Evolutionary conservation across 805 yeast species (phyloP), one percentile per base, ranked within the genome.

Genomic region (Wickerhamomyces alni): DNA sequence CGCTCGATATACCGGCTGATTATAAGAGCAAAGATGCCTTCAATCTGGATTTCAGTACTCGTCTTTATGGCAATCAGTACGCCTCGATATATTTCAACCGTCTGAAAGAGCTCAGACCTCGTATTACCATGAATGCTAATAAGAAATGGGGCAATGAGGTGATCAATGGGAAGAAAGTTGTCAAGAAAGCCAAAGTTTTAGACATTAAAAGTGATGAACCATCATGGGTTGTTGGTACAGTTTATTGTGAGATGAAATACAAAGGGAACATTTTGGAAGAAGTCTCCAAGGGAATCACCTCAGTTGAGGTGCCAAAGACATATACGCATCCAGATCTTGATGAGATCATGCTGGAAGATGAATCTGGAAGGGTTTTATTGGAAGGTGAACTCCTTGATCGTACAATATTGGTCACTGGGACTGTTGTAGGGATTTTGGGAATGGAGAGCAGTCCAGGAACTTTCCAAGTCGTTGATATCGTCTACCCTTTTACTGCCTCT

Each of bases 221-320:
- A 16, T 74, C 86, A 45, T 93, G 91, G 91, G 79, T 87, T 11
- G 70, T 82, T 19, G 99, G 99, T 3, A 87, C 97, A 0, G 70
- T 89, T 0, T 87, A 82, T 53, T 74, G 86, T 51, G 96, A 89
- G 44, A 72, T 87, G 80, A 79, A 78, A 53, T 77, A 77, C 54
- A 93, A 93, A 55, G 88, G 96, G 5, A 83, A 89, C 57, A 80
- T 93, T 37, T 62, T 93, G 40, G 75, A 77, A 32, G 98, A 93
- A 45, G 88, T 91, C 8, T 77, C 83, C 25, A 72, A 72, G 38
- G 72, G 67, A 35, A 57, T 62, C 11, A 65, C 59, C 43, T 68
- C 72, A 47, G 72, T 61, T 26, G 74, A 67, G 3, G 62, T 39
- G 45, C 55, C 47, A 51, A 59, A 37, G 52, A 65, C 77, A 22